Evolutionary conservation across 2,329 filamentous ascomycete species (phyloP), one percentile per base, ranked within the genome.

Genomic region (Aureobasidium lini): DNA sequence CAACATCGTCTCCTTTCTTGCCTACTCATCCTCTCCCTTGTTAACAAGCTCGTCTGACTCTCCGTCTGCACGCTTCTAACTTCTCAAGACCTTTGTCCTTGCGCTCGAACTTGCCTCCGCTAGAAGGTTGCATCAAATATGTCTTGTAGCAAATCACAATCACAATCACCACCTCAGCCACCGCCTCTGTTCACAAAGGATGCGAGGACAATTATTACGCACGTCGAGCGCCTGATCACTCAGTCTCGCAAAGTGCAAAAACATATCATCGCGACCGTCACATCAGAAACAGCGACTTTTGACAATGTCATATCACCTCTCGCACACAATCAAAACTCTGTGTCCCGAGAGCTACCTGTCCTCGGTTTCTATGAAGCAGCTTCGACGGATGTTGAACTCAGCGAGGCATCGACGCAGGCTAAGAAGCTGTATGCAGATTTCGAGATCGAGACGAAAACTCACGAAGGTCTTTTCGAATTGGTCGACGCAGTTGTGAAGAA

Each of bases 131-230:
- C 13, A 7, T 4, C 13, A 8, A 16, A 2, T 8, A 47, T 48
- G 44, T 48, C 29, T 16, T 29, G 29, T 13, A 34, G 3, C 44
- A 48, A 34, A 9, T 3, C n/a, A 6, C 44, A 34, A 9, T 3
- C n/a, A 6, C 44, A 29, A 8, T 3, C 29, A 34, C 89, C 89
- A 63, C 89, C 89, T 4, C 89, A 93, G 77, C 79, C 85, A 43
- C 89, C 89, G 60, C 88, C 89, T 59, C 80, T 84, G 69, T 94
- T 93, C 75, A 89, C 82, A 2, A 86, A 85, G 65, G 90, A 88
- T 47, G 83, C 86, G 63, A 81, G 86, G 61, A 83, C 81, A 65
- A 81, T 94, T 64, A 73, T 89, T 42, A 76, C 79, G 62, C 84
- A 88, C 65, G 84, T 88, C 49, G 83, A 89, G 75, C 44, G 71